A percentile compares a stretch with the other conserved stretches of the same genome.
Conservation (phyloP, 306 rosid genomes). For the Prinsepia uniflora region DNA sequence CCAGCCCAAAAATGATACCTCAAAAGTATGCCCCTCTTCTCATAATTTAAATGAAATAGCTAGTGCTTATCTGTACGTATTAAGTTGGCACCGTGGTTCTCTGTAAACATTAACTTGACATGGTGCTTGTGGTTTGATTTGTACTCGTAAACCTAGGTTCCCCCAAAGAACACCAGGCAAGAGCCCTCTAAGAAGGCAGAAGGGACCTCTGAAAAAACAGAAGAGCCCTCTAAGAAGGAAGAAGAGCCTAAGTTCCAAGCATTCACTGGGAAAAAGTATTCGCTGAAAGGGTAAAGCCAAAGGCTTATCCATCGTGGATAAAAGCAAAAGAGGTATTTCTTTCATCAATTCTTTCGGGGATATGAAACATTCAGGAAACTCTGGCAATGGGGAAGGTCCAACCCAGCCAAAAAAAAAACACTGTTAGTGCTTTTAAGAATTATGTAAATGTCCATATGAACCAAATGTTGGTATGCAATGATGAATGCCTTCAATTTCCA, state of each 20-base stretch:
- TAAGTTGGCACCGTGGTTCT: neutral
- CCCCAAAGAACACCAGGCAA: conserved; percentile 18
- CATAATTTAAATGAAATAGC: neutral
- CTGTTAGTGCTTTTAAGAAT: neutral
- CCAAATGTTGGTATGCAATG: neutral
- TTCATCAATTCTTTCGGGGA: neutral
- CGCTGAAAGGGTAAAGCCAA: conserved; percentile 33
- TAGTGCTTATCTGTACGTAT: neutral
- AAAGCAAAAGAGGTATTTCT: neutral
- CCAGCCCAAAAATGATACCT: conserved; percentile 20
- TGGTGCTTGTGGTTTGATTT: neutral
- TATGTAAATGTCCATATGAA: conserved; percentile 6
- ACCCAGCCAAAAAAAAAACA: neutral
- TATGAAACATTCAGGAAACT: neutral
- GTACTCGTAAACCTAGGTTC: conserved; percentile 24
- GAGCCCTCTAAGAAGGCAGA: conserved; percentile 29
- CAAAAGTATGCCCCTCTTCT: conserved; percentile 29
- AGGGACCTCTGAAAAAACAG: conserved; percentile 21
- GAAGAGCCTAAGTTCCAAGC: conserved; percentile 47
- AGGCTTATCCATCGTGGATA: neutral
- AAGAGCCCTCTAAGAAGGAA: conserved; percentile 26
- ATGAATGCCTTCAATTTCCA: neutral
- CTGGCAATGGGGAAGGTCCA: neutral
- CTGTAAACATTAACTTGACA: too few relatives aligned
- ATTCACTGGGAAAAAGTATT: conserved; percentile 54